Evolutionary conservation across 2,329 filamentous ascomycete genomes (phyloP).

Genomic region (Endoconidiophora laricicola): DNA sequence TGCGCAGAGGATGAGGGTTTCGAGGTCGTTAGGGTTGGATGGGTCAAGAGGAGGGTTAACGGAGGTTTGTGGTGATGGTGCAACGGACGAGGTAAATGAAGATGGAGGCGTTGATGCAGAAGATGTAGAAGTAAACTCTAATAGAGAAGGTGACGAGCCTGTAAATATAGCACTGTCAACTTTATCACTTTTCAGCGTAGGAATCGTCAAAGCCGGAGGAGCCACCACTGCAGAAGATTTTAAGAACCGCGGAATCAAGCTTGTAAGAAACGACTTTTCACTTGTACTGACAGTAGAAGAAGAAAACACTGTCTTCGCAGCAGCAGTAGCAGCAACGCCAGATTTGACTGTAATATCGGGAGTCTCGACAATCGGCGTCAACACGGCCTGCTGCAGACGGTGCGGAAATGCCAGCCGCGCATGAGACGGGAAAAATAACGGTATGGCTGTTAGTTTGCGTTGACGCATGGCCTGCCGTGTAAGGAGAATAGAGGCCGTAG

Average conservation of each 20-base stretch:
- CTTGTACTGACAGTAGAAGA: too few species aligned
- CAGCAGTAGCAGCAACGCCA: neutral
- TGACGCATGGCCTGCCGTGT: constrained; percentile 53
- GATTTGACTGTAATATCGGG: neutral
- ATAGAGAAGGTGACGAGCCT: neutral
- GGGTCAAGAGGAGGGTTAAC: constrained; percentile 11
- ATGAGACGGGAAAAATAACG: constrained; percentile 55
- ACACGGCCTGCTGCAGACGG: constrained; percentile 1
- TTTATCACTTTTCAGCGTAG: too few species aligned
- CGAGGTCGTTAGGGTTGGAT: constrained; percentile 14
- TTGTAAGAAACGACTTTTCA: too few species aligned
- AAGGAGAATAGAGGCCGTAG: constrained; percentile 53
- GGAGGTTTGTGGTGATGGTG: neutral
- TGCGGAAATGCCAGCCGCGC: constrained; percentile 23
- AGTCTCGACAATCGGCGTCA: neutral
- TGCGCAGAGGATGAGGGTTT: constrained; percentile 19
- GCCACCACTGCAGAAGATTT: too few species aligned
- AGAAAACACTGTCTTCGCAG: neutral
- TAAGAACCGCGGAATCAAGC: too few species aligned
- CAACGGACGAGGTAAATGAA: neutral
- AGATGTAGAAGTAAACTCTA: too few species aligned
- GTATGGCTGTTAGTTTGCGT: constrained; percentile 43
- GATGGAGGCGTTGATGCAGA: neutral
- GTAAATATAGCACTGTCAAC: too few species aligned
- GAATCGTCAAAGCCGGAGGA: too few species aligned